A percentile compares a stretch with the other conserved stretches of the same genome.
phyloP scores from a whole-genome alignment of 345 rosid genomes.

The Aquilaria malaccensis region DNA sequence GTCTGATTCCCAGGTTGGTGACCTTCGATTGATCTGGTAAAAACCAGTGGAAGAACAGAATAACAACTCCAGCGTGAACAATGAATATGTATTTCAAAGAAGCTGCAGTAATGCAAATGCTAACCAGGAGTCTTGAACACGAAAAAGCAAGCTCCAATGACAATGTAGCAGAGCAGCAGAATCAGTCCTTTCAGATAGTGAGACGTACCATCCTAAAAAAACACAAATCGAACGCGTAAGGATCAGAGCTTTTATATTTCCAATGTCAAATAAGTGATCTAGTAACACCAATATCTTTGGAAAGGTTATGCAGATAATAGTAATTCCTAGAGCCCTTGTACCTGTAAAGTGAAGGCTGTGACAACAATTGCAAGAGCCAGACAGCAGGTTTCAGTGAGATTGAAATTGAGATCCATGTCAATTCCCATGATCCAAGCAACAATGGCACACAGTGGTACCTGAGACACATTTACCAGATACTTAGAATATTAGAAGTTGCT shows the following conservation, averaged over 20 bases:
- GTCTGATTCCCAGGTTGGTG: conserved; percentile 15
- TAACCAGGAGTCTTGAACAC: conserved; percentile 35
- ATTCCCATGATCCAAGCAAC: conserved; percentile 74
- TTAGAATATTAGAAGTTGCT: neutral
- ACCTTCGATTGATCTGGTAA: conserved; percentile 19
- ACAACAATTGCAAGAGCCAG: conserved; percentile 60
- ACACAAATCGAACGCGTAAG: neutral
- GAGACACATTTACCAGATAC: neutral
- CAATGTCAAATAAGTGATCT: neutral
- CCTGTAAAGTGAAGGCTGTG: conserved; percentile 82
- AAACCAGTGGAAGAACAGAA: neutral
- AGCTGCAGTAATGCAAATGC: conserved; percentile 23
- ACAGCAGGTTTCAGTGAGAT: conserved; percentile 71
- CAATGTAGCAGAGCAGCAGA: conserved; percentile 59
- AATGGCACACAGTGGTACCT: conserved; percentile 70
- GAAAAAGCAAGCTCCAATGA: conserved; percentile 75
- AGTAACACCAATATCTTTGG: neutral
- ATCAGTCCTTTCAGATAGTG: conserved; percentile 85
- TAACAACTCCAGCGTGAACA: neutral
- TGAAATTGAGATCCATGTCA: conserved; percentile 79
- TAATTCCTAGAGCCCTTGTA: neutral
- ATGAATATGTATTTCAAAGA: neutral
- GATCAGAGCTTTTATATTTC: neutral
- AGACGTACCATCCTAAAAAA: conserved; percentile 76
- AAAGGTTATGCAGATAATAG: neutral